Conservation (phyloP, 208 protist genomes). For the Trypanosoma theileri region DNA sequence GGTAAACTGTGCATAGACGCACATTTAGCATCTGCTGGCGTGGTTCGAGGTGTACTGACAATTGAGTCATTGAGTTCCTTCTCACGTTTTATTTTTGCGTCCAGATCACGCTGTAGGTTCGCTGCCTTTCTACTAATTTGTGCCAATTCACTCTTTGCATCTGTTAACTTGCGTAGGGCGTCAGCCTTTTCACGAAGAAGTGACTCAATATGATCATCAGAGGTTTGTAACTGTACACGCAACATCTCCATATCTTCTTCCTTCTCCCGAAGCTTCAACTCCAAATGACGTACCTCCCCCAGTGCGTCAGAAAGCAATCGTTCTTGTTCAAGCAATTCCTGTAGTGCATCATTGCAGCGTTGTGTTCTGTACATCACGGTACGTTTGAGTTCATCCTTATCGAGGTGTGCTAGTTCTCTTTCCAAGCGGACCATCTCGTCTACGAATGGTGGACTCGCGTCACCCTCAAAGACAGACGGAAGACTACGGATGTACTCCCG, state of each 20-base stretch:
- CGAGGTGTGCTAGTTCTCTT: conserved; percentile 3
- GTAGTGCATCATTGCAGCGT: conserved; percentile 11
- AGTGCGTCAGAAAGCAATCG: conserved; percentile 27
- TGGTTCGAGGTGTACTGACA: conserved; percentile 20
- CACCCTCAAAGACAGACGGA: conserved; percentile 17
- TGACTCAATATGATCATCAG: conserved; percentile 36
- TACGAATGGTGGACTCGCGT: background rate
- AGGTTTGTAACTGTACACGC: conserved; percentile 33
- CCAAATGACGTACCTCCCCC: conserved; percentile 33
- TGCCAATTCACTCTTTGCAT: conserved; percentile 55
- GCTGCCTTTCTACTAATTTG: conserved; percentile 30
- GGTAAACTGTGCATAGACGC: background rate
- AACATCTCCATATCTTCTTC: conserved; percentile 45
- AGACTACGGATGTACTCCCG: conserved; percentile 22
- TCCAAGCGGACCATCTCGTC: conserved; percentile 1
- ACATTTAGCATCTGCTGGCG: background rate
- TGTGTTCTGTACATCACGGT: background rate
- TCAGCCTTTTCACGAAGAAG: conserved; percentile 51
- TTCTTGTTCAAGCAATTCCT: conserved; percentile 38
- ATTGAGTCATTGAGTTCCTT: conserved; percentile 4
- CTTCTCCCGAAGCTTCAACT: conserved; percentile 30
- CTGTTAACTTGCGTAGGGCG: conserved; percentile 44
- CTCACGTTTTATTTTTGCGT: conserved; percentile 8
- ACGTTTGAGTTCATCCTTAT: conserved; percentile 5
- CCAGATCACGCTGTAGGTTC: conserved; percentile 23